phyloP scores from a whole-genome alignment of 257 asterid species.

The Ophiorrhiza pumila region DNA sequence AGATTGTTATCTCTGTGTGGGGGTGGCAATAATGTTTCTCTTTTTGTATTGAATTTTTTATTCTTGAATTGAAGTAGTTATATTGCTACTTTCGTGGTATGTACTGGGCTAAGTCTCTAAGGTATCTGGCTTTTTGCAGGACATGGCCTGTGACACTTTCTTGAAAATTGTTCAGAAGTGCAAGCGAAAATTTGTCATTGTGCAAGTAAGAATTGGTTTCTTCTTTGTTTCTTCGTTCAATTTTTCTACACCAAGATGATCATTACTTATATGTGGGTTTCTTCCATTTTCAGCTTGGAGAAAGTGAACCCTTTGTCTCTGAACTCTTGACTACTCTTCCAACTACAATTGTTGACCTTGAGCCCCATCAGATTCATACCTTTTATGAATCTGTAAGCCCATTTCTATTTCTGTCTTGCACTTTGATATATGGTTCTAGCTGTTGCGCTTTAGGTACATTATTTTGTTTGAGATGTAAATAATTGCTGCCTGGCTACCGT shows the following conservation, averaged over 20 bases:
- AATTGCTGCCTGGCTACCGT: constrained; percentile 8
- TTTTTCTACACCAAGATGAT: background rate
- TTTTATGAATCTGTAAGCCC: constrained; percentile 91
- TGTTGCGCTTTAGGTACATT: background rate
- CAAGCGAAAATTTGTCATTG: constrained; percentile 87
- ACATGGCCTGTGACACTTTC: constrained; percentile 99
- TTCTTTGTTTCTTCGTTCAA: background rate
- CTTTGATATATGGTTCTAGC: background rate
- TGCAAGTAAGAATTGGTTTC: constrained; percentile 50
- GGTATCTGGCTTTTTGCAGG: constrained; percentile 43
- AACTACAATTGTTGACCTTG: constrained; percentile 84
- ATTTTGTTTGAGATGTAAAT: background rate
- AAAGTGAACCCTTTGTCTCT: constrained; percentile 91
- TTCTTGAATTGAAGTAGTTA: background rate
- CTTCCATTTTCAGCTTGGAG: constrained; percentile 75
- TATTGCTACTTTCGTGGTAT: background rate
- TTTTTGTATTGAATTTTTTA: background rate
- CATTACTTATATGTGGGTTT: background rate
- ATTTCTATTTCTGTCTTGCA: background rate
- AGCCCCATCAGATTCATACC: constrained; percentile 94
- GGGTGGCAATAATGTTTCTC: background rate
- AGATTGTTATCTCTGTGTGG: background rate
- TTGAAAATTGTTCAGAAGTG: constrained; percentile 98
- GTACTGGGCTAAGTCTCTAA: background rate
- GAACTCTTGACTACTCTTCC: constrained; percentile 83